Evolutionary conservation across 148 eudicot species (phyloP).

Genomic region (Rhododendron ovatum): DNA sequence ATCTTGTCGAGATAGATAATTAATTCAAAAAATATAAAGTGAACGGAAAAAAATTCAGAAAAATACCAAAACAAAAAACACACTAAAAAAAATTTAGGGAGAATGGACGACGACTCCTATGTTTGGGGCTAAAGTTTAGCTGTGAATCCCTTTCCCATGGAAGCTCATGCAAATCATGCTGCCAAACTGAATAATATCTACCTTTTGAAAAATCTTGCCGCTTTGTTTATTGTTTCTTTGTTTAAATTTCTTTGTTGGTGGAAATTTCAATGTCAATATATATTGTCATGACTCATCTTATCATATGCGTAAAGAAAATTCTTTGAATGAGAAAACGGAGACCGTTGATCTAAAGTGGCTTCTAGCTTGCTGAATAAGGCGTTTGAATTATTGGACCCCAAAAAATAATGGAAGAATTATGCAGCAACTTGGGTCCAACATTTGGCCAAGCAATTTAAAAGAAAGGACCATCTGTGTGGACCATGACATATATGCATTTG

Average conservation of each 20-base stretch:
- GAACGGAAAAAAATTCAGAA: no score
- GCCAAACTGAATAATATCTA: neutral
- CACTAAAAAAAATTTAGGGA: no score
- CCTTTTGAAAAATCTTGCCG: neutral
- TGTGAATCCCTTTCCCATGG: neutral
- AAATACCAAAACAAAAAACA: no score
- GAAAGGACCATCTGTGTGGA: neutral
- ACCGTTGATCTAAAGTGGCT: neutral
- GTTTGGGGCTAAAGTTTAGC: neutral
- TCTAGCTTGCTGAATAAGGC: neutral
- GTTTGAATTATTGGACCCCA: neutral
- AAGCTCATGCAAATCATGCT: neutral
- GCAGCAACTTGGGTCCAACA: neutral
- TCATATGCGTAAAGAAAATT: neutral
- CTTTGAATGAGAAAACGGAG: neutral
- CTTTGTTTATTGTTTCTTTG: neutral
- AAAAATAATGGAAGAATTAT: neutral
- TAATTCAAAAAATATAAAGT: no score
- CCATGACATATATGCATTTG: neutral
- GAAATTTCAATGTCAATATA: neutral
- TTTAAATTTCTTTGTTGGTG: neutral
- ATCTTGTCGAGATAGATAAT: no score
- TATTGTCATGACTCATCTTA: neutral
- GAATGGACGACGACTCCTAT: no score
- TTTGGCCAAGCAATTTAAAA: neutral